Evolutionary conservation across 2,329 filamentous ascomycete genomes (phyloP).

Genomic region (Scleromitrula shiraiana): DNA sequence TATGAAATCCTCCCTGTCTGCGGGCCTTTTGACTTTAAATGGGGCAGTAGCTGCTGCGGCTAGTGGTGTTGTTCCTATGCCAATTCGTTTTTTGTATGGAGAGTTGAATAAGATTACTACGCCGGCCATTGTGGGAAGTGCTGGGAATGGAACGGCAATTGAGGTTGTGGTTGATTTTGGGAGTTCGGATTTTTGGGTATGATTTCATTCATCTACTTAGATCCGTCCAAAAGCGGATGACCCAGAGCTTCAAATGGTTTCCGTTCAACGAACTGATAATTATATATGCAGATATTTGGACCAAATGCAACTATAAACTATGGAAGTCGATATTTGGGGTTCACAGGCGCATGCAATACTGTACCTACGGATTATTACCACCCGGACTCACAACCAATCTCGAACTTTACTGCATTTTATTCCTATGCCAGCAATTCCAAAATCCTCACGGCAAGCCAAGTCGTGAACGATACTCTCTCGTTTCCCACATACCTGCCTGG

Average conservation of each 20-base stretch:
- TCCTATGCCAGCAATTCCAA: slow-evolving; percentile 4
- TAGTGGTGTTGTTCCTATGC: background rate
- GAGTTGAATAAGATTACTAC: background rate
- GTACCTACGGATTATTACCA: background rate
- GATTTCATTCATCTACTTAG: background rate
- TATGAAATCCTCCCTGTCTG: background rate
- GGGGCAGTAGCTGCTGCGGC: background rate
- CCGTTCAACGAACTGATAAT: no score
- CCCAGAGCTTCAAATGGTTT: no score
- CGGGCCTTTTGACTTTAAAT: background rate
- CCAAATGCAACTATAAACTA: slow-evolving; percentile 7
- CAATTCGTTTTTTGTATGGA: background rate
- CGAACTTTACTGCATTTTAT: background rate
- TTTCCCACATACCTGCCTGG: background rate
- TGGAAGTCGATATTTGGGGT: background rate
- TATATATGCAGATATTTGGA: slow-evolving; percentile 1
- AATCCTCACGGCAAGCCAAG: background rate
- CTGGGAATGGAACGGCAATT: background rate
- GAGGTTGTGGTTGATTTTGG: slow-evolving; percentile 8
- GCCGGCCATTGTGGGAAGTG: background rate
- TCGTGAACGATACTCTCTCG: background rate
- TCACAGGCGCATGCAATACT: slow-evolving; percentile 1
- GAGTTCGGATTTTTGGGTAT: slow-evolving; percentile 7
- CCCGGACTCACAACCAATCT: background rate
- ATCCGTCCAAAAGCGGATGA: no score